Conservation (phyloP, 257 asterid genomes). For the Solanum pennellii region DNA sequence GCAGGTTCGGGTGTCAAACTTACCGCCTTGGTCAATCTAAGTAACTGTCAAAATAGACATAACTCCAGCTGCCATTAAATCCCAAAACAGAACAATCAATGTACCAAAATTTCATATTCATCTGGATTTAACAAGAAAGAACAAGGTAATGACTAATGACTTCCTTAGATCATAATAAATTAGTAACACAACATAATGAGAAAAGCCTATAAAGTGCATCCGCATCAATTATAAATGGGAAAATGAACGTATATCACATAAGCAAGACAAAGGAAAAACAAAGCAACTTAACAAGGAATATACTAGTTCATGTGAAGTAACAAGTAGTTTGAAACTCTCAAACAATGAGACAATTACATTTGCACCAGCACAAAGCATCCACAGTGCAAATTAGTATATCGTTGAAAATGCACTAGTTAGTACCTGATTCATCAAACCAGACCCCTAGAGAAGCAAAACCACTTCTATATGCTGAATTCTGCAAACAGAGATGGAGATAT, state of each 20-base stretch:
- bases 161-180: neutral
- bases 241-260: neutral
- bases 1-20: neutral
- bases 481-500: neutral
- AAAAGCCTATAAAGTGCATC: neutral
- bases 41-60: neutral
- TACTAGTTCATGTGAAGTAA: neutral
- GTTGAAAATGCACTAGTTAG: neutral
- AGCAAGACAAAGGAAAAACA: neutral
- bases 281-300: neutral
- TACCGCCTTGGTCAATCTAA: neutral
- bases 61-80: neutral
- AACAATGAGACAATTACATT: neutral
- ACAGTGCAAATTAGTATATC: neutral
- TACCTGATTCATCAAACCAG: conserved; percentile 8
- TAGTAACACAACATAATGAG: neutral
- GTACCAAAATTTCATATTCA: neutral
- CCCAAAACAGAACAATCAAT: neutral
- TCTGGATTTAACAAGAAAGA: neutral
- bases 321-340: neutral
- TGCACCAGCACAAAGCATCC: neutral
- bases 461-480: conserved; percentile 1
- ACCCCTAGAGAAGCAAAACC: neutral
- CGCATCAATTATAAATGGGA: neutral
- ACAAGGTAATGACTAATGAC: neutral